Evolutionary conservation across 331 rosid species (phyloP).

Genomic region (Rhamnella rubrinervis): DNA sequence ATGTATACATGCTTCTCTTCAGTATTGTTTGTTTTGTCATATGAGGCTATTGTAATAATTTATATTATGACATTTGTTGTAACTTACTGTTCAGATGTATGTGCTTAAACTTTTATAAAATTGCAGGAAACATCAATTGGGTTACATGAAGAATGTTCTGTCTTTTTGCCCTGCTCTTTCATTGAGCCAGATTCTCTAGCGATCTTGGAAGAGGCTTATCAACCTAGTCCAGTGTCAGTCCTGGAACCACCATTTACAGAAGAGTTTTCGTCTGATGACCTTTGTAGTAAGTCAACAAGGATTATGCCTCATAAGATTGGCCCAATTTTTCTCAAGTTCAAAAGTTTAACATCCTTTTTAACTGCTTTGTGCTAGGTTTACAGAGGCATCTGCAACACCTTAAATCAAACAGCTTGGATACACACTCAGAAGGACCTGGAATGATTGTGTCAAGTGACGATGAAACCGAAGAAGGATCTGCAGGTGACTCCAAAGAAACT

Average conservation of each 20-base stretch:
- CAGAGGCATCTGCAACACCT: slow-evolving; percentile 30
- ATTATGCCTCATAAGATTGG: background rate
- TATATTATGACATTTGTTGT: background rate
- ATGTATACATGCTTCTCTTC: background rate
- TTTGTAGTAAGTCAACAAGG: slow-evolving; percentile 41
- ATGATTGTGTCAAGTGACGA: slow-evolving; percentile 82
- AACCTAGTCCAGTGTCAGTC: slow-evolving; percentile 80
- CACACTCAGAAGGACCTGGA: slow-evolving; percentile 51
- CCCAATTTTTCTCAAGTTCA: slow-evolving; percentile 2
- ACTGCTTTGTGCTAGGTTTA: slow-evolving; percentile 14
- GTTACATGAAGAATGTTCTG: slow-evolving; percentile 35
- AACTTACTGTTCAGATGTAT: background rate
- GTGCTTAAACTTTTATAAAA: background rate
- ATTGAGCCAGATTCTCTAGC: slow-evolving; percentile 33
- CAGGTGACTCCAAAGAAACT: slow-evolving; percentile 29
- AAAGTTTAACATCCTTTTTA: slow-evolving; percentile 2
- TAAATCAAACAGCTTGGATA: slow-evolving; percentile 53
- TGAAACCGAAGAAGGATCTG: slow-evolving; percentile 43
- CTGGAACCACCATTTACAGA: slow-evolving; percentile 53
- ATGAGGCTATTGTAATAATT: background rate
- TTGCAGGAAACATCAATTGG: slow-evolving; percentile 46
- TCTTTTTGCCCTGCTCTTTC: slow-evolving; percentile 33
- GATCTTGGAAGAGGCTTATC: slow-evolving; percentile 45
- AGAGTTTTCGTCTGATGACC: slow-evolving; percentile 25
- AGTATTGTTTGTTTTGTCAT: background rate